phyloP scores from a whole-genome alignment of 2,329 filamentous ascomycete genomes.

The Neonectria coccinea region DNA sequence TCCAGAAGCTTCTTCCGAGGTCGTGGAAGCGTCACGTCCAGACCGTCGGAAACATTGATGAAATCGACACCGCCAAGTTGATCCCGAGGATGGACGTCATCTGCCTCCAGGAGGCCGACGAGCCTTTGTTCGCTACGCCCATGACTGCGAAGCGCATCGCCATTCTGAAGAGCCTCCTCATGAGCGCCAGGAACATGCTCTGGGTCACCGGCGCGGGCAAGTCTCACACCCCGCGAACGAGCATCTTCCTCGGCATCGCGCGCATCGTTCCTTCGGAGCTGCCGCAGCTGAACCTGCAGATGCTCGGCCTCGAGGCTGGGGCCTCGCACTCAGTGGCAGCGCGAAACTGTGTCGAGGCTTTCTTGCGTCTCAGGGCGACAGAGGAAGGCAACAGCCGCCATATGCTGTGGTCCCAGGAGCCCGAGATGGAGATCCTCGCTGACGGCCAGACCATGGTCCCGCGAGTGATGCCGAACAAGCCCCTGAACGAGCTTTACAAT shows the following conservation, averaged over 20 bases:
- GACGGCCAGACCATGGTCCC: conserved; percentile 27
- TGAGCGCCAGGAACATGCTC: conserved; percentile 22
- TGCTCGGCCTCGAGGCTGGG: conserved; percentile 20
- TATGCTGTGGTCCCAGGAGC: conserved; percentile 27
- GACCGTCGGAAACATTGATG: conserved; percentile 11
- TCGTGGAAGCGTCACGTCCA: conserved; percentile 23
- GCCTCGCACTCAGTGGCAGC: background rate
- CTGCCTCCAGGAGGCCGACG: conserved; percentile 25
- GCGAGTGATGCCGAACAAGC: conserved; percentile 21
- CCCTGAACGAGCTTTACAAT: conserved; percentile 26
- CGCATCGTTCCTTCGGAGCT: conserved; percentile 18
- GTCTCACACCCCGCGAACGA: conserved; percentile 19
- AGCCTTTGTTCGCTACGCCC: conserved; percentile 24
- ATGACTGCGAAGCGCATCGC: conserved; percentile 18
- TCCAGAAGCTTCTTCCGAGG: conserved; percentile 22
- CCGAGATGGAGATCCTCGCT: conserved; percentile 24
- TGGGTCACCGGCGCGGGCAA: conserved; percentile 27
- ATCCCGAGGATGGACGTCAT: conserved; percentile 22
- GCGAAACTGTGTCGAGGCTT: conserved; percentile 13
- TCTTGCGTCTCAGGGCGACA: conserved; percentile 10
- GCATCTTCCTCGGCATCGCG: conserved; percentile 27
- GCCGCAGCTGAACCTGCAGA: conserved; percentile 23
- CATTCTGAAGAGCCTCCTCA: conserved; percentile 19
- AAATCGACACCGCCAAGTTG: conserved; percentile 14
- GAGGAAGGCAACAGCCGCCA: conserved; percentile 5